Percentiles rank a stretch among this genome's conserved stretches.
Evolutionary conservation across 1,284 basidiomycete genomes (phyloP).

Genomic region (Leccinum huronense): DNA sequence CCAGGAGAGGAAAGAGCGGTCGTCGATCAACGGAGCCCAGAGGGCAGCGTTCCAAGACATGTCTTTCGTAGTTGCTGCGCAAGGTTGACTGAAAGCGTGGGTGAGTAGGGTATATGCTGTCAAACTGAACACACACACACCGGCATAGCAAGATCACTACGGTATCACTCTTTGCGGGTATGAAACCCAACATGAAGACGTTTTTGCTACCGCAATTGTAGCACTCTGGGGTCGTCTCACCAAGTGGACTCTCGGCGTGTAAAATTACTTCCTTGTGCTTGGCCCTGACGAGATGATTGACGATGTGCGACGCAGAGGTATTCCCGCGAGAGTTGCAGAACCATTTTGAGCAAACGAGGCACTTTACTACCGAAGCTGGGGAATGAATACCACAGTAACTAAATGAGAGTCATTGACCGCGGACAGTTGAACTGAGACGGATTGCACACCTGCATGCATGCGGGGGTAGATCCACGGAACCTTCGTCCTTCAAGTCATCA

Average conservation of each 20-base stretch:
- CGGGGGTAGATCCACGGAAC: slow-evolving; percentile 77
- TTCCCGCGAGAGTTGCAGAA: slow-evolving; percentile 99
- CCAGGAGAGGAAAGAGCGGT: slow-evolving; percentile 98
- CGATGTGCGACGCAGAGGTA: slow-evolving; percentile 97
- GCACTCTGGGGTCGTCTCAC: slow-evolving; percentile 97
- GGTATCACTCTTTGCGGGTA: slow-evolving; percentile 98
- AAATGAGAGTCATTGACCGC: slow-evolving; percentile 17
- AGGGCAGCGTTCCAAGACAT: slow-evolving; percentile 98
- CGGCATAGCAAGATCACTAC: slow-evolving; percentile 98
- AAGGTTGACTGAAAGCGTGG: slow-evolving; percentile 75
- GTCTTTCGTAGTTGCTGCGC: slow-evolving; percentile 95
- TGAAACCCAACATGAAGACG: slow-evolving; percentile 98
- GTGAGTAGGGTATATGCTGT: slow-evolving; percentile 10
- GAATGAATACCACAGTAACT: slow-evolving; percentile 99
- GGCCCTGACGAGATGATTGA: slow-evolving; percentile 97
- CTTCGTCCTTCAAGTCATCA: slow-evolving; percentile 86
- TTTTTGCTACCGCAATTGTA: slow-evolving; percentile 99
- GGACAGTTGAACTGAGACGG: not conserved
- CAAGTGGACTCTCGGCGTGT: slow-evolving; percentile 92
- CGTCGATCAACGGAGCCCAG: slow-evolving; percentile 98
- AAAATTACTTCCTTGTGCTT: slow-evolving; percentile 99
- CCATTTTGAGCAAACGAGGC: slow-evolving; percentile 95
- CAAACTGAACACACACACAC: slow-evolving; percentile 48
- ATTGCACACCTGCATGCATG: slow-evolving; percentile 89
- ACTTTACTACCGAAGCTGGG: slow-evolving; percentile 96